Conservation (phyloP, 768 basidiomycete species). For the Hygrophoropsis aurantiaca region DNA sequence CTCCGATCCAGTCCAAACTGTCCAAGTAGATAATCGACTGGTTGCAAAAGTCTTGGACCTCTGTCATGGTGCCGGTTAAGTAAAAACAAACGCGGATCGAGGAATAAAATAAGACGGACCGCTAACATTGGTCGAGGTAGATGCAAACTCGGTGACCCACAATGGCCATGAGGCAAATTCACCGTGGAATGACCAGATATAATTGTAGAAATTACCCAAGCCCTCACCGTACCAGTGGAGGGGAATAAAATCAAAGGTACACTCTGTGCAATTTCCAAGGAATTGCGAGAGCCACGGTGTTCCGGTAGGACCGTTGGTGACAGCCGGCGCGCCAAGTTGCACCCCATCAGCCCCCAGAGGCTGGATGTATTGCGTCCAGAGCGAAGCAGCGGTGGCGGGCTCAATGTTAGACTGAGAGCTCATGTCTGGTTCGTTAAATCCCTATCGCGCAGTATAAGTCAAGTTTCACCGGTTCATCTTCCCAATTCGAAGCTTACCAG, state of each 20-base stretch:
- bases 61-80: conserved; percentile 4
- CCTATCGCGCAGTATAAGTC: conserved; percentile 14
- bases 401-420: conserved; percentile 45
- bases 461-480: conserved; percentile 20
- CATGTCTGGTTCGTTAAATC: conserved; percentile 39
- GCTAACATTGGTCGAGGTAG: conserved; percentile 10
- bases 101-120: conserved; percentile 3
- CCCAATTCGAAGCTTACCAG: conserved; percentile 2
- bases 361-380: conserved; percentile 38
- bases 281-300: conserved; percentile 34
- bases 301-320: conserved; percentile 32
- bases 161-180: conserved; percentile 32
- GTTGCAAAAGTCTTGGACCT: conserved; percentile 9
- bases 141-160: conserved; percentile 38
- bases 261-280: conserved; percentile 36
- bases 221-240: conserved; percentile 45
- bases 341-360: conserved; percentile 31
- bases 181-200: conserved; percentile 33
- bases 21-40: conserved; percentile 8
- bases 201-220: conserved; percentile 32
- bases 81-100: not conserved
- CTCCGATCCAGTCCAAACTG: conserved; percentile 9
- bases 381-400: conserved; percentile 39
- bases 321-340: conserved; percentile 35
- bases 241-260: conserved; percentile 50